Base-by-base conservation (phyloP, 2,329 filamentous ascomycete genomes). In the Aspergillus carbonarius region DNA sequence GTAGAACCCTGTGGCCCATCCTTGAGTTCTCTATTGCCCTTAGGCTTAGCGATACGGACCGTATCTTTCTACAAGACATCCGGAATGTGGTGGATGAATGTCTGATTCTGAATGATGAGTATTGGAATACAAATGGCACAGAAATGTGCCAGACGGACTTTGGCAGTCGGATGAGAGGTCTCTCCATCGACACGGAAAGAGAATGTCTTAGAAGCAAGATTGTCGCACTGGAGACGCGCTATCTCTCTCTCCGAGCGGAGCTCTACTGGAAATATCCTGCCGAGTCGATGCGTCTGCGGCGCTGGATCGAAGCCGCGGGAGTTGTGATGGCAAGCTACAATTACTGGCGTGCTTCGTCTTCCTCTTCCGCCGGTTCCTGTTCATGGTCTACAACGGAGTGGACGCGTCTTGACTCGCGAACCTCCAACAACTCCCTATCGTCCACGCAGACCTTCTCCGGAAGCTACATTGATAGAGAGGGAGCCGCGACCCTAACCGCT, bases 241-340 rank as follows among this genome's bases (percentile, higher is more conserved):
- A 42, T 13, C 51, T 42, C n/a, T 32, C 51, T 20, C 51, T 54
- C 1, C 39, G 32, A 18, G 51, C 39, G 6, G 30, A 42, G 7
- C n/a, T 54, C 27, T 54, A 30, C 37, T 42, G 39, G 10, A 27
- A 54, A 13, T 42, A 54, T 18, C 51, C 51, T n/a, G 40, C 39
- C 2, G 51, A 54, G n/a, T 54, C 51, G 3, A 54, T 54, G 8
- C 51, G 39, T 10, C 51, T 54, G 7, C 37, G 40, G 25, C 51
- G 51, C 13, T 54, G 51, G 51, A 54, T 54, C 25, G 51, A 54
- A 32, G 51, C 51, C 1, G 51, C 40, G 0, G 51, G 51, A 5
- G 25, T 32, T 5, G 51, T 37, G 5, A 54, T 54, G 51, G 51
- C 51, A n/a, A 40, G 37, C 25, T 54, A 54, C 37, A 54, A 54